Evolutionary conservation across 2,329 filamentous ascomycete genomes (phyloP), one percentile per base, ranked within the genome.

Genomic region (Ambrosiella beaveri): DNA sequence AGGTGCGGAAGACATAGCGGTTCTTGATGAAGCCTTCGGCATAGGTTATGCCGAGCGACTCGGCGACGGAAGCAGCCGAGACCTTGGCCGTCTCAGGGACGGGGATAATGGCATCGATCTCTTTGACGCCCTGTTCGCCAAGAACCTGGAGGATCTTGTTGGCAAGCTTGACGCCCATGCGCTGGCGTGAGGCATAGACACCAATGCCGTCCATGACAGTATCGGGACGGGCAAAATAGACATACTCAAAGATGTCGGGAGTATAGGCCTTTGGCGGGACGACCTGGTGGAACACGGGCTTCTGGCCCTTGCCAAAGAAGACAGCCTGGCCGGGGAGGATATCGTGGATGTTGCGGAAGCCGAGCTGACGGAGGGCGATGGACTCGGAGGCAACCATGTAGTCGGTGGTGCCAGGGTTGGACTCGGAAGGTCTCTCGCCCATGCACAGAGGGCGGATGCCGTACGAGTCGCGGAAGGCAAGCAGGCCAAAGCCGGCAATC

Each of bases 361-460:
- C 88, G 53, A 91, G 82, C 68, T 94, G 88, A 51, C 79, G 79
- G 52, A 95, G 73, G 7, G 88, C 89, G 54, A 95, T 82, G 7
- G 85, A 91, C 70, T 95, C 89, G 0, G 88, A 95, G 0, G 88
- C 88, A 74, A 95, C 80, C 78, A 95, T 88, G 73, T 94, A 95
- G 70, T 95, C 89, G 61, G 71, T 84, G 5, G 81, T 82, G 3
- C 78, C 74, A 40, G 79, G 75, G 44, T 81, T 60, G 0, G 76
- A 84, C 12, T 74, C 70, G 1, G 86, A 88, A 1, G 80, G 77
- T 57, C 88, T 79, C 54, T 82, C 86, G 47, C 89, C 89, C 8
- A 95, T 72, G 52, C 86, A 80, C 63, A 95, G 79, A 2, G 89
- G 89, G 11, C 89, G 85, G 66, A 93, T 93, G 56, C 86, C 88